A percentile compares a stretch with the other conserved stretches of the same genome.
Conservation (phyloP, 2,329 filamentous ascomycete species). For the Nemania abortiva region DNA sequence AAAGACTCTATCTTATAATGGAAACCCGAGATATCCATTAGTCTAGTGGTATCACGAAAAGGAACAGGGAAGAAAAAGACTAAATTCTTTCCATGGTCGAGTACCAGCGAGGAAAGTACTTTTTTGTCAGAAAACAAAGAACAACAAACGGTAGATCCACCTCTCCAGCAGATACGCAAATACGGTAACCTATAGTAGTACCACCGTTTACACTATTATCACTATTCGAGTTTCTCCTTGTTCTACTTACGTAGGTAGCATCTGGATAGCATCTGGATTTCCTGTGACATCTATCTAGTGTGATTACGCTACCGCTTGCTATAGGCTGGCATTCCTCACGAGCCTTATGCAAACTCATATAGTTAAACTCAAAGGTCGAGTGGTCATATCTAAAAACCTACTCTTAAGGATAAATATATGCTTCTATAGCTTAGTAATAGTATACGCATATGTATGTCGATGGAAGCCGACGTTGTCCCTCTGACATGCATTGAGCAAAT, state of each 20-base stretch:
- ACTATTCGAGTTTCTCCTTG: not conserved
- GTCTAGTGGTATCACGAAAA: not conserved
- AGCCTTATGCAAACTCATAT: not conserved
- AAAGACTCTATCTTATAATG: not conserved
- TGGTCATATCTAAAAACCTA: not conserved
- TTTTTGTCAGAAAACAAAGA: not conserved
- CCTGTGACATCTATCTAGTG: not conserved
- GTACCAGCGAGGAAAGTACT: not conserved
- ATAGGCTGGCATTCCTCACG: not conserved
- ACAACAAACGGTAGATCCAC: not conserved
- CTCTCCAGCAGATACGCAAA: not conserved
- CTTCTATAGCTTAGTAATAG: conserved; percentile 6
- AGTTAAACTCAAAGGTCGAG: not conserved
- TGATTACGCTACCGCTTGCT: not conserved
- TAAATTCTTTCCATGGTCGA: not conserved
- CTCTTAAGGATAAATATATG: not conserved
- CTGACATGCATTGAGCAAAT: conserved; percentile 8
- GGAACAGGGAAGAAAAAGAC: not conserved
- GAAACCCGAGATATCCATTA: not conserved
- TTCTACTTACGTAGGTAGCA: not conserved
- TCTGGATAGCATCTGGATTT: not conserved
- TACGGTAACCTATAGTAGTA: not conserved
- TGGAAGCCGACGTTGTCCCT: too few species aligned
- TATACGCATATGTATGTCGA: not conserved
- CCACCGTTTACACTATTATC: not conserved